A percentile compares a stretch with the other conserved stretches of the same genome.
Conservation (phyloP, 2,329 filamentous ascomycete species). For the Colletotrichum phormii region DNA sequence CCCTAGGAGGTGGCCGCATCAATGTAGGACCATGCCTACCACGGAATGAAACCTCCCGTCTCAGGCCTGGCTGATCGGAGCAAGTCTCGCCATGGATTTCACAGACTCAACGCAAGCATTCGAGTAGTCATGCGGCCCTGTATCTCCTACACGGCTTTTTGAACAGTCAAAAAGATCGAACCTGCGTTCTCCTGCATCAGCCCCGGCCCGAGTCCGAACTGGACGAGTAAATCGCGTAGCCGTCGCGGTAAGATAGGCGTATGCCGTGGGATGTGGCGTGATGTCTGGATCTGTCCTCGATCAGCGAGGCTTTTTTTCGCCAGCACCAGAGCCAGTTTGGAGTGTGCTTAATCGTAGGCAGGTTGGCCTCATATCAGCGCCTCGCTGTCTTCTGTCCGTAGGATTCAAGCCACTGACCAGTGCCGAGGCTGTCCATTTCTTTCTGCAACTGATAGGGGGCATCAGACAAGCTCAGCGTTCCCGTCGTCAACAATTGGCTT, state of each 20-base stretch:
- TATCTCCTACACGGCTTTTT: not conserved
- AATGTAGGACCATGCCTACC: not conserved
- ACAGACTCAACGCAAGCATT: not conserved
- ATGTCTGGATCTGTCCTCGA: not conserved
- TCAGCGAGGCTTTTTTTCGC: not conserved
- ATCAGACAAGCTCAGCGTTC: slow-evolving; percentile 69
- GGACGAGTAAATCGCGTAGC: not conserved
- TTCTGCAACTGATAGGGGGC: not conserved
- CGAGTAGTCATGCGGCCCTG: not conserved
- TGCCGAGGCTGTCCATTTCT: not conserved
- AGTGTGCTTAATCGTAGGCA: not conserved
- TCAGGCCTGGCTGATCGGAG: not conserved
- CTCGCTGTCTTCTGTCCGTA: not conserved
- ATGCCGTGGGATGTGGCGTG: not conserved
- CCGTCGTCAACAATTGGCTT: slow-evolving; percentile 68
- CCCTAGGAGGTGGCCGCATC: not conserved
- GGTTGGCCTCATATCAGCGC: not conserved
- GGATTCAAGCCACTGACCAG: not conserved
- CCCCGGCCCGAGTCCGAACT: not conserved
- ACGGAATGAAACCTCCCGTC: not conserved
- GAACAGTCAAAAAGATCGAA: not conserved
- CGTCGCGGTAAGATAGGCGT: not conserved
- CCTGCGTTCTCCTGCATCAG: not conserved
- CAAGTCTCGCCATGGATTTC: not conserved
- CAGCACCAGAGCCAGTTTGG: not conserved